Evolutionary conservation across 2,329 filamentous ascomycete genomes (phyloP), one percentile per base, ranked within the genome.

Genomic region (Aspergillus arachidicola): DNA sequence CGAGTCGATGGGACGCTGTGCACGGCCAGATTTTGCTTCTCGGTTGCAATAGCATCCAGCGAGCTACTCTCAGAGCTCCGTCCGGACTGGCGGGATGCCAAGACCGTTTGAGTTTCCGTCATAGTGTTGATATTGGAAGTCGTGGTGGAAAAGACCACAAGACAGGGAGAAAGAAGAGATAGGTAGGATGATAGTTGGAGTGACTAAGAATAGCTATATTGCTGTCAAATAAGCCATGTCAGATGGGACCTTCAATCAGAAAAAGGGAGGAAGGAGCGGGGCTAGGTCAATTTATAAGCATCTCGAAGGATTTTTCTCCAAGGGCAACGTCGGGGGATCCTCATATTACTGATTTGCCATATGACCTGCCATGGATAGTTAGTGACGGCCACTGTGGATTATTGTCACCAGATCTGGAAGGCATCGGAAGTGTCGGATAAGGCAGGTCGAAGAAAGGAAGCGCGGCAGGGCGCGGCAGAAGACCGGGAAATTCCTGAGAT

Each of bases 61-160:
- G 71, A 73, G 68, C 71, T 71, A 48, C 69, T 71, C 50, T 71
- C 71, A 45, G 71, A 73, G 68, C 68, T 69, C 46, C 71, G 65
- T n/a, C 69, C 71, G 43, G 66, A 70, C 38, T 62, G 63, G 41
- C 68, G 68, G 63, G 68, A 68, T 38, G 67, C 67, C 58, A 70
- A 62, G 50, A 64, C 67, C 30, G 66, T 61, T 55, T 67, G 68
- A 19, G 66, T 64, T 63, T 67, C 68, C 63, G 60, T 63, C 65
- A 66, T 64, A n/a, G 9, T 64, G 34, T 56, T 38, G 16, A 62
- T 62, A n/a, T 38, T 21, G 21, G 59, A 21, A 57, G 53, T 19
- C 46, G 53, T 21, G 55, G 28, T 38, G 34, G 21, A 21, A 41
- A 10, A 53, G 30, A 57, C 26, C 34, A 30, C 32, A n/a, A 43